Percentiles rank a stretch among this genome's conserved stretches.
Conservation (phyloP, 805 yeast species). For the Pichia rugopelliculosa region DNA sequence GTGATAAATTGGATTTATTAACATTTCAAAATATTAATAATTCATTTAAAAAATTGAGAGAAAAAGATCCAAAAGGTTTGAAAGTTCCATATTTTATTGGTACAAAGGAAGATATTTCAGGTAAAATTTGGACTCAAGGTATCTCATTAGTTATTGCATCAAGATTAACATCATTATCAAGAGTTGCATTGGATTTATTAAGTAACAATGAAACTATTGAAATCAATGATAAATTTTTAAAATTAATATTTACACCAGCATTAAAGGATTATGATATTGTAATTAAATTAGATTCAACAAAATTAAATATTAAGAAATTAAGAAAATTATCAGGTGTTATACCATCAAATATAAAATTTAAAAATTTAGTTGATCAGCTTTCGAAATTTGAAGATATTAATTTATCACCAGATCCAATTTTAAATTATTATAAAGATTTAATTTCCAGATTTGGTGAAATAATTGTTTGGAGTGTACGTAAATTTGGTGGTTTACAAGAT, state of each 20-base stretch:
- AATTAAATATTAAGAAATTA: conserved; percentile 23
- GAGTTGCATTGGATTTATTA: conserved; percentile 58
- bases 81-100: conserved; percentile 78
- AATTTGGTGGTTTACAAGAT: conserved; percentile 38
- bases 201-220: conserved; percentile 21
- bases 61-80: conserved; percentile 73
- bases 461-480: conserved; percentile 59
- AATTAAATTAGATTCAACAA: conserved; percentile 41
- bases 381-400: conserved; percentile 32
- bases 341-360: conserved; percentile 42
- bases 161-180: conserved; percentile 79
- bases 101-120: conserved; percentile 78
- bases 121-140: conserved; percentile 58
- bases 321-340: conserved; percentile 49
- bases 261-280: conserved; percentile 79
- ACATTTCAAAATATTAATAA: conserved; percentile 55
- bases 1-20: conserved; percentile 56
- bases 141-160: conserved; percentile 69
- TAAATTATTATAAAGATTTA: conserved; percentile 53
- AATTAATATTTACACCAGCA: conserved; percentile 70
- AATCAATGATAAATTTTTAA: conserved; percentile 32
- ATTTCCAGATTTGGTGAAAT: conserved; percentile 56
- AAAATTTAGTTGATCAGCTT: conserved; percentile 42
- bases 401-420: conserved; percentile 47
- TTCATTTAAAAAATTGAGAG: conserved; percentile 61